Percentiles rank a stretch among this genome's conserved stretches.
These are phyloP conservation scores for Pythium graminicola DNA, from an alignment of 352 stramenopile genomes.

Conservation along the genomic window DNA sequence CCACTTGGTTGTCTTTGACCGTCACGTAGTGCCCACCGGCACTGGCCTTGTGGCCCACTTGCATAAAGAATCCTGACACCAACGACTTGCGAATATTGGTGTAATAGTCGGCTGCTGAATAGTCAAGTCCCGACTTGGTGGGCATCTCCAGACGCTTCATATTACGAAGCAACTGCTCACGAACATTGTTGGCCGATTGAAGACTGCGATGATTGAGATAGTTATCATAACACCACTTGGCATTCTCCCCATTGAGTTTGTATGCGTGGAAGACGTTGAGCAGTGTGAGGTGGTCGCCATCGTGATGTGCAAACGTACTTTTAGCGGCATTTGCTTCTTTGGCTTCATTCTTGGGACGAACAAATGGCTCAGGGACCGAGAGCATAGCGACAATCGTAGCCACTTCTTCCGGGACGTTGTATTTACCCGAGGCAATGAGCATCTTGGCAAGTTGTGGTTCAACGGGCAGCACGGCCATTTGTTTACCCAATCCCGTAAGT, in stretches of 20 bases:
- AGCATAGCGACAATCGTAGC: slow-evolving; percentile 99
- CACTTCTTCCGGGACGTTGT: slow-evolving; percentile 98
- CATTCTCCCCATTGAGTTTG: slow-evolving; percentile 96
- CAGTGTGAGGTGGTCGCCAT: slow-evolving; percentile 98
- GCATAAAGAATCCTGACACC: slow-evolving; percentile 97
- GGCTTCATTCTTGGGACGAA: slow-evolving; percentile 98
- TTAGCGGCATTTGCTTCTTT: slow-evolving; percentile 99
- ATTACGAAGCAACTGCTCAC: slow-evolving; percentile 99
- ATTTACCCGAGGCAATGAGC: slow-evolving; percentile 95
- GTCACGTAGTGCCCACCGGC: slow-evolving; percentile 94
- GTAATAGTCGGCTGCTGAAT: slow-evolving; percentile 86
- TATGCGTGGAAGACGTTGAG: slow-evolving; percentile 98
- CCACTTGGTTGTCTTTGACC: slow-evolving; percentile 99
- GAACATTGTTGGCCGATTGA: slow-evolving; percentile 95
- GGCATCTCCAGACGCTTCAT: slow-evolving; percentile 92
- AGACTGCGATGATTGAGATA: slow-evolving; percentile 98
- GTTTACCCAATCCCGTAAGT: slow-evolving; percentile 91
- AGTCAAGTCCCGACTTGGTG: slow-evolving; percentile 67
- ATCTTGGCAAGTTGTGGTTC: slow-evolving; percentile 99
- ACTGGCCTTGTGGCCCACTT: slow-evolving; percentile 85
- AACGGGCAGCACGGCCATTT: slow-evolving; percentile 99
- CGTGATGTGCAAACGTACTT: slow-evolving; percentile 97
- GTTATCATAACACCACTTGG: slow-evolving; percentile 99
- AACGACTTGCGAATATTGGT: slow-evolving; percentile 91
- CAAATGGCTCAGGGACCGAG: slow-evolving; percentile 98